phyloP scores from a whole-genome alignment of 331 rosid species.

The Rhamnella rubrinervis region DNA sequence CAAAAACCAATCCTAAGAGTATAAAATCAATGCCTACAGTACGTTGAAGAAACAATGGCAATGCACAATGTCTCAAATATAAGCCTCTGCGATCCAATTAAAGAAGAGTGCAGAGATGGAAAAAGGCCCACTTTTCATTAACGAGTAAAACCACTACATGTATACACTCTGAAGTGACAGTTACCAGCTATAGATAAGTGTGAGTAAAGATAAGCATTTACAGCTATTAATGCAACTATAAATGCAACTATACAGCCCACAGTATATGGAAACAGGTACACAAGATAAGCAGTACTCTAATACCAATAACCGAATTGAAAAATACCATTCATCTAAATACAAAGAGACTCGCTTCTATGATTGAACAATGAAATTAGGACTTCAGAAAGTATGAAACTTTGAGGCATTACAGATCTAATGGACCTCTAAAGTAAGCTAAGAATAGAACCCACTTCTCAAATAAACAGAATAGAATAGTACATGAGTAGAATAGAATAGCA shows the following conservation, averaged over 20 bases:
- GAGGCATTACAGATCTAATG: constrained; percentile 36
- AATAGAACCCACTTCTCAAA: constrained; percentile 13
- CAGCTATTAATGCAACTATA: no score
- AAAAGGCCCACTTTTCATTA: no score
- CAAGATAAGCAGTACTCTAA: no score
- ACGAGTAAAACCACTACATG: no score
- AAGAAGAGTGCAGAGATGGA: background rate
- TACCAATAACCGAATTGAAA: constrained; percentile 12
- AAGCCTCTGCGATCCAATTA: background rate
- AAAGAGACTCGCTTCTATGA: constrained; percentile 8
- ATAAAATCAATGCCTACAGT: constrained; percentile 8
- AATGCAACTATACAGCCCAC: no score
- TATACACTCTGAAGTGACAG: no score
- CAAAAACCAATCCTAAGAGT: background rate
- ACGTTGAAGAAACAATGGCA: background rate
- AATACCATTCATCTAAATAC: background rate
- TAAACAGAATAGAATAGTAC: constrained; percentile 11
- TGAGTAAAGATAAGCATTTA: no score
- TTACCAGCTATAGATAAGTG: no score
- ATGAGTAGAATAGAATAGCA: constrained; percentile 4
- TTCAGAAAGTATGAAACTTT: constrained; percentile 8
- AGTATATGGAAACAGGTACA: no score
- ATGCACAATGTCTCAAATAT: constrained; percentile 1
- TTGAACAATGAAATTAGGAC: constrained; percentile 8
- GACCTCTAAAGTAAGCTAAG: constrained; percentile 9